These are phyloP conservation scores for Arthrobotrys sinensis DNA, from an alignment of 2,329 filamentous ascomycete species.

Conservation along the genomic window DNA sequence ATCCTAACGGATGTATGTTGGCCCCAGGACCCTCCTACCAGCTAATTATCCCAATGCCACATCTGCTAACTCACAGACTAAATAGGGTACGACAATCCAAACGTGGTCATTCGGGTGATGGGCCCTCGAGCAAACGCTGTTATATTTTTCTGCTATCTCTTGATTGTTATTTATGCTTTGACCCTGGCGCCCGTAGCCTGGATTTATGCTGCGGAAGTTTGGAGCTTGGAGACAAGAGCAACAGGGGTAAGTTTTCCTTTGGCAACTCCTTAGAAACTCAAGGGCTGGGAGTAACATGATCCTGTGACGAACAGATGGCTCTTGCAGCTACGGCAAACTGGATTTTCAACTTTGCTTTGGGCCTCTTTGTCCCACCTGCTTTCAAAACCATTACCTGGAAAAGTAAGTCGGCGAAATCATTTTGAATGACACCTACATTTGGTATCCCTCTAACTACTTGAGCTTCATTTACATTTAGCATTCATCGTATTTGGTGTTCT, in stretches of 20 bases:
- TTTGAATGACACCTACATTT: not conserved
- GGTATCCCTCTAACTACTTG: too few relatives aligned
- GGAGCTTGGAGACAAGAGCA: slow-evolving; percentile 62
- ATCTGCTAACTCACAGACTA: not conserved
- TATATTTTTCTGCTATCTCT: slow-evolving; percentile 78
- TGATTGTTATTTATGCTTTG: slow-evolving; percentile 72
- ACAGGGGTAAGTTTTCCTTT: slow-evolving; percentile 43
- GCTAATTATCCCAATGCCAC: slow-evolving; percentile 67
- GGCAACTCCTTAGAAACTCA: not conserved
- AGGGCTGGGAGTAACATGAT: not conserved
- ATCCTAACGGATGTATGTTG: slow-evolving; percentile 9
- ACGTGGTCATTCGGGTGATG: slow-evolving; percentile 70
- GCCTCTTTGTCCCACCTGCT: slow-evolving; percentile 70
- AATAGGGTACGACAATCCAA: slow-evolving; percentile 68
- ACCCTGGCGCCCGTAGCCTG: slow-evolving; percentile 71
- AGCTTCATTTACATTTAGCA: slow-evolving; percentile 62
- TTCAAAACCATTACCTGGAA: slow-evolving; percentile 71
- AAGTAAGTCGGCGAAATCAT: slow-evolving; percentile 25
- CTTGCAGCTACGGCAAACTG: slow-evolving; percentile 71
- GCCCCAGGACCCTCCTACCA: slow-evolving; percentile 66
- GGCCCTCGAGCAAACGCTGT: slow-evolving; percentile 73
- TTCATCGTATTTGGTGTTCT: slow-evolving; percentile 73
- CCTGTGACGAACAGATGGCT: slow-evolving; percentile 43
- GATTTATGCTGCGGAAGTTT: slow-evolving; percentile 71
- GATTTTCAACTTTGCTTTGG: slow-evolving; percentile 72